phyloP scores from a whole-genome alignment of 1,284 basidiomycete species.

The Boletus mariae region DNA sequence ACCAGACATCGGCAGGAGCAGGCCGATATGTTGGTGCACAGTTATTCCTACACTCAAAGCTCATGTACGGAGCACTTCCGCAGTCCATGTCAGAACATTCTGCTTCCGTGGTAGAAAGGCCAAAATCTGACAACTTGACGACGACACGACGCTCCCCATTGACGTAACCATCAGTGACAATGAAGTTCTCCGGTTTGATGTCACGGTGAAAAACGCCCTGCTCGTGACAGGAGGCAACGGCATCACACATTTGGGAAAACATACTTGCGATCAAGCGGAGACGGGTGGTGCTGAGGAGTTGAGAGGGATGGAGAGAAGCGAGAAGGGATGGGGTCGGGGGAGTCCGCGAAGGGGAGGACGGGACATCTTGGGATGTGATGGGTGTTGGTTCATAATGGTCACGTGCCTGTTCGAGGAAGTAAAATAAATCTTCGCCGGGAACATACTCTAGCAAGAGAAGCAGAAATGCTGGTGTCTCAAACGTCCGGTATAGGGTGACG shows the following conservation, averaged over 20 bases:
- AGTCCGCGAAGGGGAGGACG: slow-evolving; percentile 47
- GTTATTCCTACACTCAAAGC: slow-evolving; percentile 98
- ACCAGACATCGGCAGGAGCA: slow-evolving; percentile 97
- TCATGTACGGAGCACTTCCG: slow-evolving; percentile 99
- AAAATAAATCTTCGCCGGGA: slow-evolving; percentile 94
- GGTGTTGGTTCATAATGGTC: slow-evolving; percentile 72
- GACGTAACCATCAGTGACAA: slow-evolving; percentile 79
- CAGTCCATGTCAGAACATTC: slow-evolving; percentile 97
- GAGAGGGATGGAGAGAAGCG: slow-evolving; percentile 79
- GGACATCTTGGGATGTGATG: slow-evolving; percentile 47
- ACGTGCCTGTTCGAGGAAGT: slow-evolving; percentile 92
- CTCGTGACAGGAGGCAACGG: slow-evolving; percentile 94
- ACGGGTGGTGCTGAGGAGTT: slow-evolving; percentile 82
- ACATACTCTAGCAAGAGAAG: slow-evolving; percentile 88
- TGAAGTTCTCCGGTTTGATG: slow-evolving; percentile 98
- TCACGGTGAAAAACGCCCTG: slow-evolving; percentile 93
- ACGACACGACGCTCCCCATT: slow-evolving; percentile 68
- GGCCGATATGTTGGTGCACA: slow-evolving; percentile 90
- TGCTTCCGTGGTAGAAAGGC: slow-evolving; percentile 85
- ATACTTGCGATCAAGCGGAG: slow-evolving; percentile 92
- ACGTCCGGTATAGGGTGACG: slow-evolving; percentile 89
- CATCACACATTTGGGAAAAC: slow-evolving; percentile 98
- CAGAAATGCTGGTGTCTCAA: slow-evolving; percentile 77
- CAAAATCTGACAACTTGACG: slow-evolving; percentile 97
- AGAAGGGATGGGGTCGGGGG: slow-evolving; percentile 94